These are phyloP conservation scores for Seiridium cupressi DNA, from an alignment of 2,329 filamentous ascomycete genomes.

Conservation along the genomic window DNA sequence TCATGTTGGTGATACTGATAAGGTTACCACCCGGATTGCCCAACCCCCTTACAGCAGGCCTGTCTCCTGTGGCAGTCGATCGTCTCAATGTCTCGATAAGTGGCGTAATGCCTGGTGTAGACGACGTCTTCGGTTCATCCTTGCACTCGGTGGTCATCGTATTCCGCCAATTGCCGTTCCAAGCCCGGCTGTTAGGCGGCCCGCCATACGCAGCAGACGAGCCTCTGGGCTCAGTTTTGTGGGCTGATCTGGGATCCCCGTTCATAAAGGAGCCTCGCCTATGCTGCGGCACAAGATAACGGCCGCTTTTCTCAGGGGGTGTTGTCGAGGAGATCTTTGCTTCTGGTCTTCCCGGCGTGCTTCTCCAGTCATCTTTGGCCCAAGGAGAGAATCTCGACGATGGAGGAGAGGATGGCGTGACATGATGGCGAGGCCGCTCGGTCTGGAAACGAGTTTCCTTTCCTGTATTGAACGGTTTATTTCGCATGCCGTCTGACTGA, in stretches of 20 bases:
- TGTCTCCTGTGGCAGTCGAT: no score
- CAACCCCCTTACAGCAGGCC: no score
- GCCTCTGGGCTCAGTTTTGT: background rate
- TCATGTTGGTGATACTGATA: no score
- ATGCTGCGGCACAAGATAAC: background rate
- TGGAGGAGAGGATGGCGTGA: background rate
- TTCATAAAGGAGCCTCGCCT: background rate
- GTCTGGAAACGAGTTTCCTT: background rate
- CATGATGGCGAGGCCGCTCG: background rate
- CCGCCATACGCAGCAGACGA: no score
- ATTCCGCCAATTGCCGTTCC: no score
- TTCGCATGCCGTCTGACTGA: background rate
- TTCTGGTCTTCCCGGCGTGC: background rate
- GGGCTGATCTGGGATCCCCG: background rate
- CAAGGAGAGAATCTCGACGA: background rate
- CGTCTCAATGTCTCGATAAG: no score
- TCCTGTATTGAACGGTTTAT: conserved; percentile 1
- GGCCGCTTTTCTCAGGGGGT: background rate
- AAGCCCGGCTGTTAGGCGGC: no score
- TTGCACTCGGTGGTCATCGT: no score
- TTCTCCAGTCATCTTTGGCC: background rate
- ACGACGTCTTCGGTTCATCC: no score
- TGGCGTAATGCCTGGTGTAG: no score
- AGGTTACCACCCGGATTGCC: no score
- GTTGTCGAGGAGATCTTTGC: background rate